Evolutionary conservation across 805 yeast genomes (phyloP), one percentile per base, ranked within the genome.

Genomic region (Schwanniomyces yamadae): DNA sequence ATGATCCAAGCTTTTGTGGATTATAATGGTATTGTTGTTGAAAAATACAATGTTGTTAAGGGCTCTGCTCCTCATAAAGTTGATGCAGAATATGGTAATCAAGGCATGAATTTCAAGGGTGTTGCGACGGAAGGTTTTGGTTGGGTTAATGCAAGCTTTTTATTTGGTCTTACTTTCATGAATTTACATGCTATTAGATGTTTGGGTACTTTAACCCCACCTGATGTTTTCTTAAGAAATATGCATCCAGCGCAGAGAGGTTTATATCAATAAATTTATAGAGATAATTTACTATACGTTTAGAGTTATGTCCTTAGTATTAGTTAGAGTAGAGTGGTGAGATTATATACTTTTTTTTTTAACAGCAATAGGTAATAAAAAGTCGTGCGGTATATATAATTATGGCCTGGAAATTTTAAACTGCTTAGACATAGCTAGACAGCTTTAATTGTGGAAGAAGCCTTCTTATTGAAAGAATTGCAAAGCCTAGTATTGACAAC

Each of bases 41-140:
- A 91, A 58, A 91, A 91, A 57, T 93, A 91, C 57, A 88, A 91
- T 53, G 96, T 95, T 9, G 83, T 91, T 1, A 74, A 81, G 38
- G 81, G 82, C 2, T 78, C 81, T 2, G 89, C 82, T 48, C 95
- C 97, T 1, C 97, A 91, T 57, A 76, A 81, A 44, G 97, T 93
- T 16, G 88, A 83, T 44, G 98, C 97, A 0, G 97, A 91, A 57
- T 91, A 91, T 60, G 99, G 99, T 15, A 91, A 91, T 57, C 98
- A 93, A 61, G 99, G 99, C 7, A 73, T 86, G 1, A 95, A 83
- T 42, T 86, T 89, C 55, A 84, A 84, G 57, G 96, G 96, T 31
- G 96, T 85, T 27, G 95, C 95, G 0, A 82, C 84, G 6, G 97
- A 93, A 62, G 99, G 99, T 1, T 91, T 91, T 60, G 99, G 98